Conservation (phyloP, 305 asterid genomes). For the Fraxinus dipetala region DNA sequence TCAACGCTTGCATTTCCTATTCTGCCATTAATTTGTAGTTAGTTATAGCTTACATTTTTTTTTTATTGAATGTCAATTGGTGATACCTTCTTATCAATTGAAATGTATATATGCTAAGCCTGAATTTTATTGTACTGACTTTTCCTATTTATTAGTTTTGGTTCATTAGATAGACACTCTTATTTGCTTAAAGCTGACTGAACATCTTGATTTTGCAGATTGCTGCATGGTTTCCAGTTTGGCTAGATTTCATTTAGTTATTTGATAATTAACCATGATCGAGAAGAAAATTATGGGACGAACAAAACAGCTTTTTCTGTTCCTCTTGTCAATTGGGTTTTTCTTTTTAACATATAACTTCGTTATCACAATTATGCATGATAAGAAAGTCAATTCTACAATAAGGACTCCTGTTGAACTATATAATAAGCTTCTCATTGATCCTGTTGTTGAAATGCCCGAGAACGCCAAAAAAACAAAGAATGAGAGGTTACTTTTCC, state of each 20-base stretch:
- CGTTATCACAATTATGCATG: constrained; percentile 23
- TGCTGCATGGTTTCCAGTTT: background rate
- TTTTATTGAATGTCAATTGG: background rate
- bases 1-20: background rate
- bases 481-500: constrained; percentile 31
- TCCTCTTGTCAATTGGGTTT: constrained; percentile 32
- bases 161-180: background rate
- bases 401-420: constrained; percentile 9
- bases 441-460: constrained; percentile 60
- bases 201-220: constrained; percentile 20
- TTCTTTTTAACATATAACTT: constrained; percentile 44
- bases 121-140: background rate
- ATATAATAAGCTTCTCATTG: constrained; percentile 19
- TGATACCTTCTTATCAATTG: background rate
- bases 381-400: constrained; percentile 17
- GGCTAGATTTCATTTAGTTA: background rate
- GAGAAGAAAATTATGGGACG: constrained; percentile 36
- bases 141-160: background rate
- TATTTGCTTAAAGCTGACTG: constrained; percentile 11
- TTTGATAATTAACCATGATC: constrained; percentile 5
- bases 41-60: background rate
- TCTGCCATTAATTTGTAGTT: background rate
- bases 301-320: constrained; percentile 22
- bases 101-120: background rate
- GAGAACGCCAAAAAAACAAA: constrained; percentile 23